Conservation (phyloP, 176 grass and related monocot species). For the Phyllostachys edulis region DNA sequence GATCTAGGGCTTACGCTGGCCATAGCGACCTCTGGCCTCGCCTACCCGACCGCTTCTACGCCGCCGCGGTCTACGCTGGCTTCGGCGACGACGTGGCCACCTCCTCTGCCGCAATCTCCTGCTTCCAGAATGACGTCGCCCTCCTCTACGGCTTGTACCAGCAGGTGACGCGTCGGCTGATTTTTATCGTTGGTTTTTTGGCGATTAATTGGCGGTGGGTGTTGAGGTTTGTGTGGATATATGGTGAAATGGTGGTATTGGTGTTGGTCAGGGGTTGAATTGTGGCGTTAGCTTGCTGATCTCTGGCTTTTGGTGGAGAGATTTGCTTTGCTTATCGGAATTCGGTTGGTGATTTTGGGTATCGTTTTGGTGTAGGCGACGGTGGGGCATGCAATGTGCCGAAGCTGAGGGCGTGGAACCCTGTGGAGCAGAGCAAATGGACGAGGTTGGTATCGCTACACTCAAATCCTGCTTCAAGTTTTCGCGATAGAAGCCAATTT, state of each 20-base stretch:
- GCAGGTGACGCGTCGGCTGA: slow-evolving; percentile 44
- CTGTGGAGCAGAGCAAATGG: slow-evolving; percentile 96
- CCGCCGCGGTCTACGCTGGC: slow-evolving; percentile 77
- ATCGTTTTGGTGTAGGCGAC: slow-evolving; percentile 53
- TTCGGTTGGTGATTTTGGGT: slow-evolving; percentile 21
- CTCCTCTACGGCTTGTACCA: slow-evolving; percentile 93
- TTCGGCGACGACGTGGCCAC: slow-evolving; percentile 36
- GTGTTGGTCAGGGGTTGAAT: not conserved
- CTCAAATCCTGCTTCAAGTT: not conserved
- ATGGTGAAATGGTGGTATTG: not conserved
- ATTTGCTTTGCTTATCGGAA: slow-evolving; percentile 24
- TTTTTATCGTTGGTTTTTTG: not conserved
- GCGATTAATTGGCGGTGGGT: not conserved
- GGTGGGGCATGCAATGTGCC: slow-evolving; percentile 74
- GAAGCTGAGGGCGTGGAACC: slow-evolving; percentile 86
- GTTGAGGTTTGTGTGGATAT: slow-evolving; percentile 40
- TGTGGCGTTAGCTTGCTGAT: slow-evolving; percentile 2
- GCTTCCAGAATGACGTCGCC: slow-evolving; percentile 88
- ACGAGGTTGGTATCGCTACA: slow-evolving; percentile 56
- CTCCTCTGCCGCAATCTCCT: slow-evolving; percentile 43
- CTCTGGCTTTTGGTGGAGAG: not conserved
- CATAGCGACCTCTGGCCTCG: slow-evolving; percentile 85
- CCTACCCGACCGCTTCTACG: slow-evolving; percentile 95
- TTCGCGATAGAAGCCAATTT: not conserved
- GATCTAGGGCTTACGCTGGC: slow-evolving; percentile 46